Percentiles rank a stretch among this genome's conserved stretches.
Conservation (phyloP, 1,284 basidiomycete genomes). For the Sphagnurus paluster region DNA sequence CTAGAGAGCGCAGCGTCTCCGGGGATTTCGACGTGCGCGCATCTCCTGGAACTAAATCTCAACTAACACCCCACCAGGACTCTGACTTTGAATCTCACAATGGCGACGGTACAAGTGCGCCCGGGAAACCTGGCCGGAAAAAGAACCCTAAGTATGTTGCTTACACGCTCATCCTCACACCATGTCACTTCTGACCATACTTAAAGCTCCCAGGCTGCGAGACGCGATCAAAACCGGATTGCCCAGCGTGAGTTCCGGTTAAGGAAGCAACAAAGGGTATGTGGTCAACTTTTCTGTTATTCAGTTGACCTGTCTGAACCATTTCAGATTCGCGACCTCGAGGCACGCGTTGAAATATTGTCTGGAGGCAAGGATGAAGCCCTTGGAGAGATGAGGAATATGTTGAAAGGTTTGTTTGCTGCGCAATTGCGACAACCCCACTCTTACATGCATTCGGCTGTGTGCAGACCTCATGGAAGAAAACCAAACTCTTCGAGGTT, state of each 20-base stretch:
- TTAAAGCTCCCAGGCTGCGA: conserved; percentile 76
- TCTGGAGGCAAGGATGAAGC: conserved; percentile 90
- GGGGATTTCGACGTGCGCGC: conserved; percentile 51
- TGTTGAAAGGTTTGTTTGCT: conserved; percentile 63
- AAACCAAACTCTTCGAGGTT: conserved; percentile 79
- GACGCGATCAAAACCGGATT: conserved; percentile 89
- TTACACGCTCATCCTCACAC: conserved; percentile 25
- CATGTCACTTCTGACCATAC: conserved; percentile 31
- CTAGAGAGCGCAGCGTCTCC: conserved; percentile 59
- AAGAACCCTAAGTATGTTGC: conserved; percentile 77
- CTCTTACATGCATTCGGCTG: not conserved
- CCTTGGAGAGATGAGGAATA: conserved; percentile 76
- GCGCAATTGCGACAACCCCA: not conserved
- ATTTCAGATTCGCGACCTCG: conserved; percentile 84
- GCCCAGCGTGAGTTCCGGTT: conserved; percentile 91
- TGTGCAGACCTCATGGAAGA: conserved; percentile 79
- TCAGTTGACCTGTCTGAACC: conserved; percentile 6
- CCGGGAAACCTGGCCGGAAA: conserved; percentile 77
- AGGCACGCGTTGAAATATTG: conserved; percentile 87
- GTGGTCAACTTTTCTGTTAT: conserved; percentile 2
- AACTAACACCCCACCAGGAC: conserved; percentile 44
- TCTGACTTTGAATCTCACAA: conserved; percentile 60
- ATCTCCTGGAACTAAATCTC: conserved; percentile 13
- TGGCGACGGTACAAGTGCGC: conserved; percentile 42
- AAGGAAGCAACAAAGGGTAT: conserved; percentile 81